Conservation (phyloP, 1,284 basidiomycete species). For the Malassezia japonica region DNA sequence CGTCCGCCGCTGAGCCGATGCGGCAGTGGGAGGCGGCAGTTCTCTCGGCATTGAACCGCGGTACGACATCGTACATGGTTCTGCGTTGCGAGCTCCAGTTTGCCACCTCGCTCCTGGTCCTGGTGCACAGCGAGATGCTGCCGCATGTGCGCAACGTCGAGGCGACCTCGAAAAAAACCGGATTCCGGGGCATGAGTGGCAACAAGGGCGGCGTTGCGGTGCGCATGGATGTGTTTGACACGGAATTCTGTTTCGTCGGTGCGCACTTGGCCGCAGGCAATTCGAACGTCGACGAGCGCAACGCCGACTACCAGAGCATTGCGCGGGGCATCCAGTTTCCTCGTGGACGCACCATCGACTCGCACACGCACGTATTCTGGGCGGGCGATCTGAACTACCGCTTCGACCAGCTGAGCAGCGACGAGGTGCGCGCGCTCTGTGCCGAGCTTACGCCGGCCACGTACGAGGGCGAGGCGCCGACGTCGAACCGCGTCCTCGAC, state of each 20-base stretch:
- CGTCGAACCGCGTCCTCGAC: conserved; percentile 57
- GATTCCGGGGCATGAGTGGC: conserved; percentile 87
- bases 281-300: conserved; percentile 75
- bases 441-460: conserved; percentile 37
- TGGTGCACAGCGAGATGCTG: conserved; percentile 69
- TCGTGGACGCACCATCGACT: conserved; percentile 74
- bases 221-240: conserved; percentile 78
- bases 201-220: conserved; percentile 84
- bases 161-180: conserved; percentile 87
- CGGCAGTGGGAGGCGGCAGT: conserved; percentile 70
- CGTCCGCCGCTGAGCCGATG: conserved; percentile 82
- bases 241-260: conserved; percentile 87
- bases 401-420: conserved; percentile 67
- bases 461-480: conserved; percentile 5
- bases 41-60: conserved; percentile 61
- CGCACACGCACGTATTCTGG: conserved; percentile 85
- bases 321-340: conserved; percentile 70
- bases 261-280: conserved; percentile 93
- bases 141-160: conserved; percentile 79
- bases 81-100: conserved; percentile 90
- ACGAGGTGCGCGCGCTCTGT: conserved; percentile 62
- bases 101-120: conserved; percentile 78
- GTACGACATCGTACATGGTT: conserved; percentile 58
- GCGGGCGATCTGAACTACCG: conserved; percentile 90
- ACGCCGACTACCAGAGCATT: conserved; percentile 85